Evolutionary conservation across 106 monocot species (phyloP).

Genomic region (Cymbidium sinense): DNA sequence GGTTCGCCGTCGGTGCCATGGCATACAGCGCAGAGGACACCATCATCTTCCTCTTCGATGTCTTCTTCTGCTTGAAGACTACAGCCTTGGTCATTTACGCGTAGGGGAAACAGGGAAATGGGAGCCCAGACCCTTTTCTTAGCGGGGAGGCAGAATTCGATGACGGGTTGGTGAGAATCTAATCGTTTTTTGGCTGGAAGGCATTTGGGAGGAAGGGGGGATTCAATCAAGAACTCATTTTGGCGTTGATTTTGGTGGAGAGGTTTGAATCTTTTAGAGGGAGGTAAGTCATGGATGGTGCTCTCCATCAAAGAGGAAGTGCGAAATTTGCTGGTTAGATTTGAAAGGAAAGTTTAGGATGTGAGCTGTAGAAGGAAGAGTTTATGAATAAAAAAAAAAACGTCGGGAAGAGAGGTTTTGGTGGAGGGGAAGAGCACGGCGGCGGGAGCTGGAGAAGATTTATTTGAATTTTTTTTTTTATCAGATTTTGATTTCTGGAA

Average conservation of each 20-base stretch:
- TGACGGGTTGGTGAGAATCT: slow-evolving; percentile 4
- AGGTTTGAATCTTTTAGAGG: slow-evolving; percentile 72
- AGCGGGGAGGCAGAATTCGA: slow-evolving; percentile 42
- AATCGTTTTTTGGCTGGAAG: slow-evolving; percentile 42
- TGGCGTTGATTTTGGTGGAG: slow-evolving; percentile 21
- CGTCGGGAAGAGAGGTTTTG: not conserved
- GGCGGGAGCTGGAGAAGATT: not conserved
- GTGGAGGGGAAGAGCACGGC: not conserved
- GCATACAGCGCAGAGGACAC: slow-evolving; percentile 73
- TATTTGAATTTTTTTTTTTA: not conserved
- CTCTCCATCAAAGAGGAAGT: not conserved
- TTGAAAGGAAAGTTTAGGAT: not conserved
- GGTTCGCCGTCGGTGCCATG: slow-evolving; percentile 77
- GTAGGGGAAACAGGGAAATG: slow-evolving; percentile 12
- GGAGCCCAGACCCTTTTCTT: slow-evolving; percentile 65
- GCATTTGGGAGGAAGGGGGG: not conserved
- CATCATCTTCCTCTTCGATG: slow-evolving; percentile 50
- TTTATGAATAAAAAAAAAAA: not conserved
- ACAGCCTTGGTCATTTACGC: not conserved
- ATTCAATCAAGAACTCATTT: not conserved
- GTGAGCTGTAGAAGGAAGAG: not conserved
- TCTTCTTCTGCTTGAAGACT: slow-evolving; percentile 3
- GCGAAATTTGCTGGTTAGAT: not conserved
- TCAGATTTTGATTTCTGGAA: not conserved
- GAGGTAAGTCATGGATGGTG: slow-evolving; percentile 45